phyloP scores from a whole-genome alignment of 2,329 filamentous ascomycete genomes.

The Cordyceps farinosa region DNA sequence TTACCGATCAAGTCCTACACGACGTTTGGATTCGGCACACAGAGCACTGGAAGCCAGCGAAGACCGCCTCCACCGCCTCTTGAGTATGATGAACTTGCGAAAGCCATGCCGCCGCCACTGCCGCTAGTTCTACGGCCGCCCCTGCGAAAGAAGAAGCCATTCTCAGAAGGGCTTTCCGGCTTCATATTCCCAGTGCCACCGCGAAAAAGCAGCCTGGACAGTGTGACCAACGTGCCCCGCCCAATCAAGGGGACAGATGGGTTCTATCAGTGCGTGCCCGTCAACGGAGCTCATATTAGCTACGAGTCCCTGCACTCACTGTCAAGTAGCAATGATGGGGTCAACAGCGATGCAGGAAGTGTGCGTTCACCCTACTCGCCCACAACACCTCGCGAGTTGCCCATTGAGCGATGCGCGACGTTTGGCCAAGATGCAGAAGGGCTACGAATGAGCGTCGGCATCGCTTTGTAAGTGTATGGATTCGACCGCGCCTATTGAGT shows the following conservation, averaged over 20 bases:
- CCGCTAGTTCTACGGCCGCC: conserved; percentile 58
- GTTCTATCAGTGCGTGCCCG: conserved; percentile 55
- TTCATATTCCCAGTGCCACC: conserved; percentile 51
- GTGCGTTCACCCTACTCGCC: conserved; percentile 49
- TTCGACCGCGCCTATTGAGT: neutral
- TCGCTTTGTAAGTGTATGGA: conserved; percentile 27
- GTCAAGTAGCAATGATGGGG: conserved; percentile 45
- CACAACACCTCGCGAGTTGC: conserved; percentile 37
- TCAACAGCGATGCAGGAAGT: conserved; percentile 32
- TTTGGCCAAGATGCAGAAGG: conserved; percentile 28
- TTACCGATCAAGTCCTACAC: conserved; percentile 25
- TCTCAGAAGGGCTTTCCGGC: conserved; percentile 53
- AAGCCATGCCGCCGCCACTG: conserved; percentile 48
- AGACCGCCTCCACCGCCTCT: neutral
- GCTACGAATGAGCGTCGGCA: conserved; percentile 23
- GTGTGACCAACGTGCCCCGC: conserved; percentile 52
- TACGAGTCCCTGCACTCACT: conserved; percentile 45
- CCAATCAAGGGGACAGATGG: conserved; percentile 51
- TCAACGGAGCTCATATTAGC: conserved; percentile 35
- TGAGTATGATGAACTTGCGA: neutral
- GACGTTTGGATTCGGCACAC: conserved; percentile 20
- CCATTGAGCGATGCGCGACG: conserved; percentile 34
- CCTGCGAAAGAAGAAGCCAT: conserved; percentile 64
- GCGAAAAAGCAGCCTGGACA: conserved; percentile 43
- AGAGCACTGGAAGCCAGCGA: conserved; percentile 19